Base-by-base conservation (phyloP, 495 filamentous ascomycete genomes). In the Podospora sp. region DNA sequence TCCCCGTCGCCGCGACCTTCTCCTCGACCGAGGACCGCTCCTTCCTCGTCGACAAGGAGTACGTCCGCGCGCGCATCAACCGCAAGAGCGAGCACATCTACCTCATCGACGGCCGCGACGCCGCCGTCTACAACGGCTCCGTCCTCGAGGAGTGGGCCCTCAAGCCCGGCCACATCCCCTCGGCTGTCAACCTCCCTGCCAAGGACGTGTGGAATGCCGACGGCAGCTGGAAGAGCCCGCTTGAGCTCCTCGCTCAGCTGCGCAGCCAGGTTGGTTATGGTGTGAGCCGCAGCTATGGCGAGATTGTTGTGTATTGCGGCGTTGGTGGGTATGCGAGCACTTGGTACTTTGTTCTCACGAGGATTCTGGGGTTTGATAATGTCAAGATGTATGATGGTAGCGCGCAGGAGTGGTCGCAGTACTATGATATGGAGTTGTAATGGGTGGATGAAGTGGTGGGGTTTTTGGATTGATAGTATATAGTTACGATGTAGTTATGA, bases 281-380 rank as follows among this genome's bases (percentile, higher is more conserved):
- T n/a, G 70, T 66, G 12, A 61, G 62, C 36, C 65, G 70, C 49
- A 67, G 60, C 56, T 65, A 67, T 27, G 70, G 70, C 57, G 11
- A 72, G 57, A 69, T 69, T 33, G 65, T 72, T 61, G 70, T 72
- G 21, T 67, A 65, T 55, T 72, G 70, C 61, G 70, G 70, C 20
- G 70, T 72, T n/a, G 70, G 70, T 2, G 70, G 70, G 29, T 72
- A 69, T 50, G 70, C 70, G 6, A 61, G 64, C 1, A 66, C 25
- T 14, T 69, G 63, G 64, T 72, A 72, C 62, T 72, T 69, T 50
- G 49, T 55, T 26, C 62, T 70, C 14, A 67, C 68, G 11, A 59
- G 65, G 46, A 56, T 70, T 20, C 61, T 70, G 0, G 68, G 65
- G 7, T 70, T 70, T 26, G 68, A 70, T 20, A 70, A 70, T 57